Base-by-base conservation (phyloP, 495 filamentous ascomycete genomes). In the Penicillium atrosanguineum region DNA sequence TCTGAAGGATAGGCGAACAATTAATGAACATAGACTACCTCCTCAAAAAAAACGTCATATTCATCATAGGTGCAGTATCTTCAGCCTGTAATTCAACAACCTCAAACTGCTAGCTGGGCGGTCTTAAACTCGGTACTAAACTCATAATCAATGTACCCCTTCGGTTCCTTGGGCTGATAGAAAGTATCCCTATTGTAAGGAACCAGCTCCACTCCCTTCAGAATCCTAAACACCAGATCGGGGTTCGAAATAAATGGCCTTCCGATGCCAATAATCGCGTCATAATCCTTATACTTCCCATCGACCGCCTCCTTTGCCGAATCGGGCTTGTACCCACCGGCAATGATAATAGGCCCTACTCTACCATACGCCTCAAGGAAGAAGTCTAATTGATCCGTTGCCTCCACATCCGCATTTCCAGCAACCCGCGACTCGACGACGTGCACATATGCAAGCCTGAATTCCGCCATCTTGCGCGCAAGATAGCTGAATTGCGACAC, bases 241-340 rank as follows among this genome's bases (percentile, higher is more conserved):
- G 88, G 88, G 50, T 81, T 92, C 50, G 85, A 73, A 48, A 87
- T 86, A 56, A 83, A 93, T 31, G 72, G 76, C 34, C 84, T 64
- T 16, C 87, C 87, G 67, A 87, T 87, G 0, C 74, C 79, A 49
- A 82, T 64, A 1, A 78, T 59, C 21, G 82, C 65, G 45, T 87
- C 73, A 56, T 76, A 69, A 23, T 78, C 76, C 53, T 69, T 65
- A 57, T 82, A 83, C 40, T 80, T 59, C 38, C 74, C 63, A 56
- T 87, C 82, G 9, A 82, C 80, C 6, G 80, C 69, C 44, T 71
- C 55, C 42, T 52, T 64, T 15, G 80, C 85, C 18, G 60, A 56
- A 12, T 76, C 72, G 0, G 79, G 44, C 43, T 62, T 67, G 53
- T 80, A 84, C 0, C 81, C 83, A 18, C 87, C 87, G 4, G 84